Evolutionary conservation across 148 eudicot species (phyloP).

Genomic region (Fagopyrum tataricum): DNA sequence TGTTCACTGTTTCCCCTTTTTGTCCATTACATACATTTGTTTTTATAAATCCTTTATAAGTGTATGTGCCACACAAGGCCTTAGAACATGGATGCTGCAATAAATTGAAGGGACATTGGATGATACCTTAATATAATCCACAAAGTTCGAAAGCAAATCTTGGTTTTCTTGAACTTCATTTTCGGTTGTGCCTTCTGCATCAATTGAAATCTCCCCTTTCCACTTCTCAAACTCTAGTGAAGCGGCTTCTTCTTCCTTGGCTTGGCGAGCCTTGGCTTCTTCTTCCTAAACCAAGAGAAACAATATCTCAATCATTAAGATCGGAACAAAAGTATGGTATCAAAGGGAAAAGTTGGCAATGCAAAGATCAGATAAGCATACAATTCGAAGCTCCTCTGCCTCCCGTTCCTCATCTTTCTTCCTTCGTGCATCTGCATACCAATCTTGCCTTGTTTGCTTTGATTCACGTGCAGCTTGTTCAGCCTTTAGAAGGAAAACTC

Average conservation of each 20-base stretch:
- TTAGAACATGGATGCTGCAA: neutral
- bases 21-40: too few species aligned
- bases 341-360: neutral
- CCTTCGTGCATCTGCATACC: constrained; percentile 78
- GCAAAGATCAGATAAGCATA: constrained; percentile 23
- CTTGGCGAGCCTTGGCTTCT: constrained; percentile 87
- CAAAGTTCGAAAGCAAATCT: constrained; percentile 83
- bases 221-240: constrained; percentile 89
- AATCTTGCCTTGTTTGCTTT: constrained; percentile 68
- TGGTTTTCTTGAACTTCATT: constrained; percentile 86
- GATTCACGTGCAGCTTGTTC: constrained; percentile 88
- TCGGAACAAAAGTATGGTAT: neutral
- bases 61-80: neutral
- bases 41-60: too few species aligned
- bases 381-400: constrained; percentile 72
- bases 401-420: constrained; percentile 92
- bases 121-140: constrained; percentile 88
- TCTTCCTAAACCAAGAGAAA: constrained; percentile 59
- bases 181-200: constrained; percentile 94
- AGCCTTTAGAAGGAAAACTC: constrained; percentile 44
- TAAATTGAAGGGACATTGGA: neutral
- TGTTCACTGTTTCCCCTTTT: too few species aligned
- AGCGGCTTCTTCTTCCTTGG: constrained; percentile 92
- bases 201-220: constrained; percentile 95
- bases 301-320: constrained; percentile 12